A percentile compares a stretch with the other conserved stretches of the same genome.
Evolutionary conservation across 495 filamentous ascomycete species (phyloP).

Genomic region (Neurospora sp.): DNA sequence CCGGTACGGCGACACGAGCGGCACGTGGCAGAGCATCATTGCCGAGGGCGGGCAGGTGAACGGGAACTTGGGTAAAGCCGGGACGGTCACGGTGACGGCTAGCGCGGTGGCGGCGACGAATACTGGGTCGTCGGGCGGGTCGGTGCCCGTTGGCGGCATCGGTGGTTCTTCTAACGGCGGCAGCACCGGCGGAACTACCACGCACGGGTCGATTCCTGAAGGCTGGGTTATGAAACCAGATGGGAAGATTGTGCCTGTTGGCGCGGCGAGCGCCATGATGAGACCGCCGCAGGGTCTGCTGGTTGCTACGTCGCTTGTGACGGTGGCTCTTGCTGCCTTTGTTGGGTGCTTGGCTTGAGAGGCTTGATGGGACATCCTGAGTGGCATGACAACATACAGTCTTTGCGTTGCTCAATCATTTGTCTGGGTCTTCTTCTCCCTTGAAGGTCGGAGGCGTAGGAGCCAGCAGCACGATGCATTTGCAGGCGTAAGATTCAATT

Average conservation of each 20-base stretch:
- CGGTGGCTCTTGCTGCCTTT: neutral
- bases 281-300: neutral
- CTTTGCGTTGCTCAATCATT: neutral
- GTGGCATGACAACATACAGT: neutral
- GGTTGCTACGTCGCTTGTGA: neutral
- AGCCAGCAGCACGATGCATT: neutral
- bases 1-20: constrained; percentile 63
- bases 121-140: constrained; percentile 22
- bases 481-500: neutral
- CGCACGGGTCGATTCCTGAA: constrained; percentile 44
- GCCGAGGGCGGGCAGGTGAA: constrained; percentile 47
- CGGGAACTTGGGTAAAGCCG: constrained; percentile 44
- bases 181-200: constrained; percentile 27
- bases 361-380: neutral
- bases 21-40: constrained; percentile 57
- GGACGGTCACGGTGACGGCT: constrained; percentile 36
- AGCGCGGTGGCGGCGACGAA: constrained; percentile 27
- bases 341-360: neutral
- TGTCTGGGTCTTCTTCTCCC: neutral
- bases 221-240: constrained; percentile 67
- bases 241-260: constrained; percentile 56
- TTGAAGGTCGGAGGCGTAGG: neutral
- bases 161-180: constrained; percentile 34
- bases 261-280: constrained; percentile 26
- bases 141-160: constrained; percentile 48